Percentiles rank a stretch among this genome's conserved stretches.
Conservation (phyloP, 192 early-diverging fungal genomes). For the Kickxella alabastrina region DNA sequence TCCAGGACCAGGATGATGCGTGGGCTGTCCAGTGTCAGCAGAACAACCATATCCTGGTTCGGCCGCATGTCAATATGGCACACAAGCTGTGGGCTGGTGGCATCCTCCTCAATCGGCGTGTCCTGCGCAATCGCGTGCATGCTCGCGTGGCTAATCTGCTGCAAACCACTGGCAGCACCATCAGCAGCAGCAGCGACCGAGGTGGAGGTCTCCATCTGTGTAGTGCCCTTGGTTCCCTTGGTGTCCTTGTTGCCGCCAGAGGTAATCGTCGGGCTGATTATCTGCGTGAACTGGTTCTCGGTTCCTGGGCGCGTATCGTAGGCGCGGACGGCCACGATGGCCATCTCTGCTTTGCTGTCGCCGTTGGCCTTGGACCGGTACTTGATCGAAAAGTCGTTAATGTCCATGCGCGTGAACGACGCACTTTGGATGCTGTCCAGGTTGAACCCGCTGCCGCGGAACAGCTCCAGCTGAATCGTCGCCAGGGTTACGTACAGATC, state of each 20-base stretch:
- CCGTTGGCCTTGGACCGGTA: slow-evolving; percentile 57
- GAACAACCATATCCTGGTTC: slow-evolving; percentile 51
- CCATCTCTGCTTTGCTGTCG: slow-evolving; percentile 66
- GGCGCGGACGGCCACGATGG: slow-evolving; percentile 66
- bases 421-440: slow-evolving; percentile 51
- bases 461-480: slow-evolving; percentile 79
- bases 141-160: slow-evolving; percentile 6
- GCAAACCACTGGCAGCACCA: not conserved
- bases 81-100: slow-evolving; percentile 40
- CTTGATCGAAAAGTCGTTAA: slow-evolving; percentile 53
- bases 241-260: not conserved
- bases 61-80: slow-evolving; percentile 51
- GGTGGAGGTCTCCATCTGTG: not conserved
- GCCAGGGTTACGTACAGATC: slow-evolving; percentile 63
- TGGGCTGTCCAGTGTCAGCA: slow-evolving; percentile 77
- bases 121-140: slow-evolving; percentile 50
- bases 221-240: no score
- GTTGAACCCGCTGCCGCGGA: slow-evolving; percentile 57
- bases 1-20: slow-evolving; percentile 83
- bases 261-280: slow-evolving; percentile 56
- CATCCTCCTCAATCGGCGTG: slow-evolving; percentile 33
- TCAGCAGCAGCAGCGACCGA: not conserved
- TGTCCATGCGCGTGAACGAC: slow-evolving; percentile 53
- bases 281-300: slow-evolving; percentile 76
- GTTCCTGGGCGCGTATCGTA: slow-evolving; percentile 76